Percentiles rank a stretch among this genome's conserved stretches.
Evolutionary conservation across 345 rosid genomes (phyloP).

Genomic region (Citrus sp.): DNA sequence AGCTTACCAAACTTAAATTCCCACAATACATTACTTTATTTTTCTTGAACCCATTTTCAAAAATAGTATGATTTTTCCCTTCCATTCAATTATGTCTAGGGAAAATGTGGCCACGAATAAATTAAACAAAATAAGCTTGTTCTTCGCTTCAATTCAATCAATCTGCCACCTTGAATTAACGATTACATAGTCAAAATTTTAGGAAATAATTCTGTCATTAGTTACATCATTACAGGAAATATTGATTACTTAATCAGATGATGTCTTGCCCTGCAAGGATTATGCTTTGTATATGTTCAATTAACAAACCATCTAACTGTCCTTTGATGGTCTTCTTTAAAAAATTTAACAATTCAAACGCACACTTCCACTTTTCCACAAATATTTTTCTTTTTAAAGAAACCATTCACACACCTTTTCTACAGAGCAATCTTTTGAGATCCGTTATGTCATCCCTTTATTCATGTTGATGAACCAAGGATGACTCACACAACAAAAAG

Average conservation of each 20-base stretch:
- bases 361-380: neutral
- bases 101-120: neutral
- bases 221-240: no score
- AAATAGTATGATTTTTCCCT: neutral
- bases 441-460: slow-evolving; percentile 11
- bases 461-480: slow-evolving; percentile 18
- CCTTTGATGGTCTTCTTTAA: neutral
- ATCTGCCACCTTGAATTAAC: neutral
- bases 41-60: neutral
- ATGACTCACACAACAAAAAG: slow-evolving; percentile 35
- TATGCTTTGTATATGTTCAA: neutral
- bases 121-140: no score
- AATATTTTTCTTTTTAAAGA: slow-evolving; percentile 14
- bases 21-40: neutral
- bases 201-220: no score
- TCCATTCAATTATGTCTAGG: neutral
- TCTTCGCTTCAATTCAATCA: no score
- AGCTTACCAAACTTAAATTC: neutral
- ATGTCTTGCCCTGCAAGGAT: neutral
- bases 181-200: no score
- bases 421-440: neutral
- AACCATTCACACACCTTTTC: neutral
- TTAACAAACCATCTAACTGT: neutral
- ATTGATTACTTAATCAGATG: neutral
- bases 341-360: neutral